A percentile compares a stretch with the other conserved stretches of the same genome.
These are phyloP conservation scores for Sclerotinia sclerotiorum DNA, from an alignment of 2,329 filamentous ascomycete genomes.

Conservation along the genomic window DNA sequence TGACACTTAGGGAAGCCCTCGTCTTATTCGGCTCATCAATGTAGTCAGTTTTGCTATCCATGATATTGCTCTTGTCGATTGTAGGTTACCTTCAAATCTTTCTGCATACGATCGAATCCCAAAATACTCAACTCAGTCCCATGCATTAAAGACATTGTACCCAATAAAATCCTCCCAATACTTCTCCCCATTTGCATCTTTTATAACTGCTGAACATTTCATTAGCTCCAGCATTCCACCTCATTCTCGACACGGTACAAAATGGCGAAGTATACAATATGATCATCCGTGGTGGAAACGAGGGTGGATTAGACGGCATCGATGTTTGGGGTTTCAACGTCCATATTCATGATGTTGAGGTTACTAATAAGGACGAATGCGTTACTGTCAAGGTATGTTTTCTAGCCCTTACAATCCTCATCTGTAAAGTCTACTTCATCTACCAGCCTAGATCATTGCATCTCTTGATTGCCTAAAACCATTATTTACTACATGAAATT, in stretches of 20 bases:
- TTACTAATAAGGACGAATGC: conserved; percentile 63
- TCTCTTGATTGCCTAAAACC: too few species aligned
- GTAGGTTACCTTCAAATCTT: conserved; percentile 1
- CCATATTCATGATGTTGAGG: conserved; percentile 59
- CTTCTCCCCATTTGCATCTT: not conserved
- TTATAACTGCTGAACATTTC: not conserved
- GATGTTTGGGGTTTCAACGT: conserved; percentile 56
- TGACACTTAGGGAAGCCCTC: conserved; percentile 22
- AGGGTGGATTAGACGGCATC: conserved; percentile 56
- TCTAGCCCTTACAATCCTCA: conserved; percentile 29
- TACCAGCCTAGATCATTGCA: not conserved
- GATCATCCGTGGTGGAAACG: conserved; percentile 52
- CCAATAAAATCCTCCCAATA: not conserved
- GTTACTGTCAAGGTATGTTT: conserved; percentile 51
- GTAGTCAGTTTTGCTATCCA: conserved; percentile 30
- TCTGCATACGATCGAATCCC: not conserved
- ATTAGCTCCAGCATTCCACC: conserved; percentile 19
- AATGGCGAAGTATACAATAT: conserved; percentile 57
- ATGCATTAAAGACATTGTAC: not conserved
- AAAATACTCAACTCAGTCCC: not conserved
- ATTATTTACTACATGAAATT: not conserved
- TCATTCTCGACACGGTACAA: conserved; percentile 47
- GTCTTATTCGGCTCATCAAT: conserved; percentile 27
- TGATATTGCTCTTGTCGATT: conserved; percentile 31
- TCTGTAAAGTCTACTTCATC: not conserved